A percentile compares a stretch with the other conserved stretches of the same genome.
These are phyloP conservation scores for Copromyces sp. DNA, from an alignment of 495 filamentous ascomycete species.

Conservation along the genomic window DNA sequence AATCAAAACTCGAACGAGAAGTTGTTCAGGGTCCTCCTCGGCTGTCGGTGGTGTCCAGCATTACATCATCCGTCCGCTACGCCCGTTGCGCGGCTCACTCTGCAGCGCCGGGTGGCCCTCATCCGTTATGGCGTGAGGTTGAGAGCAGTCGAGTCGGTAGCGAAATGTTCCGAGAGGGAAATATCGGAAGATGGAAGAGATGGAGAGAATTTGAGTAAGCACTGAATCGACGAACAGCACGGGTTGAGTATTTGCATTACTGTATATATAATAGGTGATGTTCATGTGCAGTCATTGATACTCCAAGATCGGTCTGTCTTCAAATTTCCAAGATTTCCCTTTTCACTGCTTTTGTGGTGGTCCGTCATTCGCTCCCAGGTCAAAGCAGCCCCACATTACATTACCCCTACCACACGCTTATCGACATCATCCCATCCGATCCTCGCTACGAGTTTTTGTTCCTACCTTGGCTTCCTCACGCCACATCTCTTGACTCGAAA, in stretches of 20 bases:
- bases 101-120: not conserved
- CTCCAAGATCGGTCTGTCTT: not conserved
- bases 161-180: not conserved
- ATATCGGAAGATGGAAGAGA: not conserved
- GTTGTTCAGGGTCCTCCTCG: not conserved
- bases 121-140: not conserved
- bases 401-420: not conserved
- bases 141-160: not conserved
- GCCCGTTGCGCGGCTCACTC: not conserved
- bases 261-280: not conserved
- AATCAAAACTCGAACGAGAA: not conserved
- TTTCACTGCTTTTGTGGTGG: not conserved
- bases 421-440: not conserved
- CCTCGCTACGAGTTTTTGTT: not conserved
- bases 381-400: not conserved
- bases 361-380: not conserved
- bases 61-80: not conserved
- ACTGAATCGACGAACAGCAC: not conserved
- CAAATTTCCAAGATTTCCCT: not conserved
- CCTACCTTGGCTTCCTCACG: not conserved
- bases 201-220: not conserved
- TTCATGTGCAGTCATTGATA: not conserved
- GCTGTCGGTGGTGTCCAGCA: not conserved
- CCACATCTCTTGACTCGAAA: not conserved
- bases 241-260: not conserved